Base-by-base conservation (phyloP, 345 rosid genomes). In the Raphanus raphanistrum region DNA sequence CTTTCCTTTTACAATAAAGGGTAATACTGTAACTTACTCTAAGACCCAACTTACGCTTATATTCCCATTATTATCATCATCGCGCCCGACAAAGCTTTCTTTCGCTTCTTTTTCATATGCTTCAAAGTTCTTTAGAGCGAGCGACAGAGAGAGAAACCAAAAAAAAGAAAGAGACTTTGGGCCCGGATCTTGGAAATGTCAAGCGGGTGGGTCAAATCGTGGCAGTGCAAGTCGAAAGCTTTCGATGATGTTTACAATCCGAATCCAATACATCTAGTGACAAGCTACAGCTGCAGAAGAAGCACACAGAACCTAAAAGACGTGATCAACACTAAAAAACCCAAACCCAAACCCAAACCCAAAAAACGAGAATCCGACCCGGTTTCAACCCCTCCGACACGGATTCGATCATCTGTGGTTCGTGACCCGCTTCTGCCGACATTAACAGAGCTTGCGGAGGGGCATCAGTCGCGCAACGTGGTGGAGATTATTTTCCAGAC, bases 401-500 rank as follows among this genome's bases (percentile, higher is more conserved):
- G 80, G 54, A 61, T 83, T 0, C 86, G 79, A 57, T 68, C 86
- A 0, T 16, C 84, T 66, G 84, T 87, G 27, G 76, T 73, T 68
- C 69, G 89, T 2, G 93, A 90, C 66, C 76, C 89, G 21, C 75
- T 85, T 16, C 78, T 82, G 12, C 96, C 97, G 25, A 84, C 96
- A 0, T 80, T 94, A 13, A 88, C 87, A 13, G 97, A 95, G 84
- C 89, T 95, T 0, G 85, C 89, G 7, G 90, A 86, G 32, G 99
- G 98, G 26, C 98, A 95, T 72, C 94, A 92, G 66, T 92, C 97
- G 0, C 88, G 99, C 29, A 92, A 91, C 38, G 99, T 95, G 43
- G 97, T 95, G 64, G 97, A 95, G 82, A 95, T 95, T 43, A 95
- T 95, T 26, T 95, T 95, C 73, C 96, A 90, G 71, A 87, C 99